Conservation (phyloP, 345 rosid genomes). For the Reutealis trisperma region DNA sequence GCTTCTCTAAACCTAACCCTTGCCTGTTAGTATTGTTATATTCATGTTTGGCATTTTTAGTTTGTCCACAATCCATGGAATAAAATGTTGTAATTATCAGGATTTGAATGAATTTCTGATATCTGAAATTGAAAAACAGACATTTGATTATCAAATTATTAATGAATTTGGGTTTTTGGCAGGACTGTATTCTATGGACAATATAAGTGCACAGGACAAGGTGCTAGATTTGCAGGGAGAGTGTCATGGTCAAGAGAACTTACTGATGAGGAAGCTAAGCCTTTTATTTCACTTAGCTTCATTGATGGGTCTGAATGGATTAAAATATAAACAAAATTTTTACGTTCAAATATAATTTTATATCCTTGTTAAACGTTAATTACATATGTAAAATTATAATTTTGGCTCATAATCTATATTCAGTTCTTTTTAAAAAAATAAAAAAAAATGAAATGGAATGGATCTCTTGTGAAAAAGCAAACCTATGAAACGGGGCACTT, state of each 20-base stretch:
- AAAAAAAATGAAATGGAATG: background rate
- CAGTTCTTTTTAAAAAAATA: no score
- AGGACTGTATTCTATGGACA: conserved; percentile 99
- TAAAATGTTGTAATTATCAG: no score
- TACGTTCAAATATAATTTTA: background rate
- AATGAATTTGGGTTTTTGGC: conserved; percentile 5
- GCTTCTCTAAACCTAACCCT: conserved; percentile 1
- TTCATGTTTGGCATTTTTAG: conserved; percentile 2
- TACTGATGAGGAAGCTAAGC: conserved; percentile 82
- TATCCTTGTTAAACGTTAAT: background rate
- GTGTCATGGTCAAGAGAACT: conserved; percentile 94
- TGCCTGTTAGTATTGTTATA: background rate
- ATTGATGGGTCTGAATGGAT: conserved; percentile 96
- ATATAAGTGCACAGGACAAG: conserved; percentile 88
- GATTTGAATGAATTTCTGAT: no score
- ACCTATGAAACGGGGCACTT: background rate
- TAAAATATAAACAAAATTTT: conserved; percentile 30
- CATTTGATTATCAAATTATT: no score
- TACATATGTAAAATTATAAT: background rate
- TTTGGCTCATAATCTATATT: background rate
- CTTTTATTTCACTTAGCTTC: conserved; percentile 72
- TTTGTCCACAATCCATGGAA: conserved; percentile 1
- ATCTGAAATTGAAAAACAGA: no score
- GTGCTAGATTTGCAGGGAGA: conserved; percentile 81
- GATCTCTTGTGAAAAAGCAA: no score